Percentiles rank a stretch among this genome's conserved stretches.
Evolutionary conservation across 768 basidiomycete genomes (phyloP).

Genomic region (Serendipita sp.): DNA sequence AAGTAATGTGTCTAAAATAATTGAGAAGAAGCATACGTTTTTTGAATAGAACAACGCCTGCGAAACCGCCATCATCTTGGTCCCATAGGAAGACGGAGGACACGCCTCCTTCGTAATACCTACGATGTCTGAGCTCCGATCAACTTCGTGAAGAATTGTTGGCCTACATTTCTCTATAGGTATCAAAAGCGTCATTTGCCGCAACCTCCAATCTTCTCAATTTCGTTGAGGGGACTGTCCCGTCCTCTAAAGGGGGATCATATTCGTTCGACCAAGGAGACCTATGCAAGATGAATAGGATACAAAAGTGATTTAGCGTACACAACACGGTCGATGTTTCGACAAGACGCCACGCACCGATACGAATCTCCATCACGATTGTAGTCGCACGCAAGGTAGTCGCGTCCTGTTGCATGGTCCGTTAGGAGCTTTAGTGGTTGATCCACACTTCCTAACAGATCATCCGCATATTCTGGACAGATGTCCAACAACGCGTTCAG

Average conservation of each 20-base stretch:
- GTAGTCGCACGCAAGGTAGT: conserved; percentile 89
- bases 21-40: conserved; percentile 44
- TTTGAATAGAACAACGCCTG: conserved; percentile 90
- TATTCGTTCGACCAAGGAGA: conserved; percentile 99
- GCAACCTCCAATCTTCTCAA: conserved; percentile 82
- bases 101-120: conserved; percentile 97
- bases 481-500: conserved; percentile 64
- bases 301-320: conserved; percentile 1
- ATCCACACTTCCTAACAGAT: conserved; percentile 87
- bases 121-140: conserved; percentile 16
- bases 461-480: conserved; percentile 87
- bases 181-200: conserved; percentile 93
- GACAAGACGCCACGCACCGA: conserved; percentile 36
- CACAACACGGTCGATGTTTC: not conserved
- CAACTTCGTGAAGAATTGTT: not conserved
- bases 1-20: not conserved
- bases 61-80: conserved; percentile 88
- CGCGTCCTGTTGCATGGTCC: conserved; percentile 66
- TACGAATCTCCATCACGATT: conserved; percentile 86
- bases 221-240: conserved; percentile 67
- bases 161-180: conserved; percentile 82
- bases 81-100: conserved; percentile 98
- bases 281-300: conserved; percentile 25
- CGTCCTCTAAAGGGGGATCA: conserved; percentile 77
- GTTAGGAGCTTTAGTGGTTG: conserved; percentile 72